These are phyloP conservation scores for Lanmaoa pseudosensibilis DNA, from an alignment of 768 basidiomycete genomes.

Conservation along the genomic window DNA sequence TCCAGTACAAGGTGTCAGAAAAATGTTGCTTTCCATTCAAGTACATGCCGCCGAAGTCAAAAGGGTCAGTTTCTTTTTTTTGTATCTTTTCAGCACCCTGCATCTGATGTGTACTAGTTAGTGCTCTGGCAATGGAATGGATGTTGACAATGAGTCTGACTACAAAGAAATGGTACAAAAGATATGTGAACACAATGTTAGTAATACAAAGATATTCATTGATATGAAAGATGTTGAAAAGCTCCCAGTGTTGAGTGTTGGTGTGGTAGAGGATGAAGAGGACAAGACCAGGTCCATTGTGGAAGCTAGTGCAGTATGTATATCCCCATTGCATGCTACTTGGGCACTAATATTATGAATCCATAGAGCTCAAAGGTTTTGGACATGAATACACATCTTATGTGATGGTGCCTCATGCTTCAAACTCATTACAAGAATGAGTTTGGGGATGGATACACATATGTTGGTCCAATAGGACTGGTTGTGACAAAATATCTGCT, in stretches of 20 bases:
- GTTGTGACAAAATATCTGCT: no score
- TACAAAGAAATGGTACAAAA: slow-evolving; percentile 19
- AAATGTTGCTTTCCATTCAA: slow-evolving; percentile 5
- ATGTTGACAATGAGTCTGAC: slow-evolving; percentile 8
- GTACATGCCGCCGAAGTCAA: slow-evolving; percentile 1
- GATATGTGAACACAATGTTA: background rate
- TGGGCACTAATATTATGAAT: no score
- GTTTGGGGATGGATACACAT: background rate
- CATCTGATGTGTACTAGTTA: background rate
- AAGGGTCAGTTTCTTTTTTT: background rate
- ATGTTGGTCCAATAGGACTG: slow-evolving; percentile 1
- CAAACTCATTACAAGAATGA: slow-evolving; percentile 3
- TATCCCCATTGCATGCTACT: no score
- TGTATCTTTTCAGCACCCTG: background rate
- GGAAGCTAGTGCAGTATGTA: no score
- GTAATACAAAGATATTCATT: background rate
- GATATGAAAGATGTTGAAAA: slow-evolving; percentile 5
- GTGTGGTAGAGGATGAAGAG: no score
- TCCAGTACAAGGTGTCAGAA: slow-evolving; percentile 25
- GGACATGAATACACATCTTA: background rate
- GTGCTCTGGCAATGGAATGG: background rate
- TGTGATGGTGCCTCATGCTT: slow-evolving; percentile 5
- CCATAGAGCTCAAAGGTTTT: background rate
- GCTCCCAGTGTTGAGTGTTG: background rate
- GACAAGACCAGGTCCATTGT: no score